Evolutionary conservation across 1,284 basidiomycete species (phyloP), one percentile per base, ranked within the genome.

Genomic region (Ustilago nuda): DNA sequence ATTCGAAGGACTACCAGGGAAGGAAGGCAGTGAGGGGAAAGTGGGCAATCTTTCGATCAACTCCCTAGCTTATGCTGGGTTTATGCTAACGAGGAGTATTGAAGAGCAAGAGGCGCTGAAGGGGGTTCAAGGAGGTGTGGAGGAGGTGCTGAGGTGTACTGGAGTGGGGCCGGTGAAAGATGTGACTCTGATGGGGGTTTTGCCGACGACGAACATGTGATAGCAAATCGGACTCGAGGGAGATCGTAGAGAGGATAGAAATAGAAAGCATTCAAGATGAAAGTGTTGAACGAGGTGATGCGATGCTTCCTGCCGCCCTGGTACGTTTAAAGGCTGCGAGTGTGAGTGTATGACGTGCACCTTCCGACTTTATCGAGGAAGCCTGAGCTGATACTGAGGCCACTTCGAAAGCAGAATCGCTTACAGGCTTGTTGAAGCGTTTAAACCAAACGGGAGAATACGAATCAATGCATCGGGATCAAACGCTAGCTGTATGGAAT

Each of bases 1-100:
- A 23, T 82, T 72, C 56, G 58, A 59, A 15, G 41, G 54, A 1
- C 37, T 79, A 36, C 56, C 62, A 12, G 35, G 55, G 0, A 68
- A 69, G 6, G 13, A 41, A 2, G 72, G 56, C 32, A 7, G 41
- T 1, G 52, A 64, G 13, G 73, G 61, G 5, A 70, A 45, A 27
- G 63, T 74, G 3, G 82, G 79, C 1, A 73, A 66, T 23, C 56
- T 84, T 17, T 74, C 66, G 30, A 69, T 84, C 58, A 84, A 84
- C 59, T 74, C 82, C 9, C 56, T 84, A 2, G 81, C 78, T 8
- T 84, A 81, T 55, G 83, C 83, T 0, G 83, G 83, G 0, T 77
- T 84, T 53, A 69, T 84, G 66, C 64, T 84, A 27, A 79, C 76
- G 8, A 60, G 76, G 32, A 71, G 73, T 33, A 8, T 68, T n/a